Conservation (phyloP, 129 eudicot species). For the Centella asiatica region DNA sequence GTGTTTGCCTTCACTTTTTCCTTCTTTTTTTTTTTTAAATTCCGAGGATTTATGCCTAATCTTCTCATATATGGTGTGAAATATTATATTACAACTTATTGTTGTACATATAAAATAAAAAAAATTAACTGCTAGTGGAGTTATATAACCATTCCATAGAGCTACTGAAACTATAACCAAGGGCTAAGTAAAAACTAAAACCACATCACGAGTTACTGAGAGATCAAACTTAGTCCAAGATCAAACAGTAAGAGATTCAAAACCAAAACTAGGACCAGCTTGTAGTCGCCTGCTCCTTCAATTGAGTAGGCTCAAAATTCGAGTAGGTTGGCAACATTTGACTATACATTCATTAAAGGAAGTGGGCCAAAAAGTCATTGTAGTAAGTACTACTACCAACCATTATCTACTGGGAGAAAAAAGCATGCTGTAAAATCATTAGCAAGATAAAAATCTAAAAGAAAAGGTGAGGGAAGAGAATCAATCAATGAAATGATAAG, state of each 20-base stretch:
- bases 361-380: slow-evolving; percentile 11
- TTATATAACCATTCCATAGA: too few species aligned
- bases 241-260: not conserved
- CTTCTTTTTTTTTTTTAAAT: too few species aligned
- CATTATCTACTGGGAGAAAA: not conserved
- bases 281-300: not conserved
- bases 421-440: slow-evolving; percentile 12
- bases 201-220: not conserved
- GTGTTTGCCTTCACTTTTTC: too few species aligned
- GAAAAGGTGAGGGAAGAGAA: too few species aligned
- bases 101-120: too few species aligned
- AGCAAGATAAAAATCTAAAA: not conserved
- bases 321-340: not conserved
- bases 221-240: not conserved
- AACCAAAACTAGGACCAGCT: not conserved
- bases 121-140: too few species aligned
- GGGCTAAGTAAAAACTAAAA: too few species aligned
- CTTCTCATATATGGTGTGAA: too few species aligned
- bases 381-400: not conserved
- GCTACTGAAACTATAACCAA: too few species aligned
- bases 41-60: too few species aligned
- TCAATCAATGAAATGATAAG: slow-evolving; percentile 5
- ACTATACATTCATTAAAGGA: slow-evolving; percentile 6
- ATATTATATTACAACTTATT: too few species aligned
- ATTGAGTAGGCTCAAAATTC: slow-evolving; percentile 6